Evolutionary conservation across 805 yeast genomes (phyloP).

Genomic region (Suhomyces sp.): DNA sequence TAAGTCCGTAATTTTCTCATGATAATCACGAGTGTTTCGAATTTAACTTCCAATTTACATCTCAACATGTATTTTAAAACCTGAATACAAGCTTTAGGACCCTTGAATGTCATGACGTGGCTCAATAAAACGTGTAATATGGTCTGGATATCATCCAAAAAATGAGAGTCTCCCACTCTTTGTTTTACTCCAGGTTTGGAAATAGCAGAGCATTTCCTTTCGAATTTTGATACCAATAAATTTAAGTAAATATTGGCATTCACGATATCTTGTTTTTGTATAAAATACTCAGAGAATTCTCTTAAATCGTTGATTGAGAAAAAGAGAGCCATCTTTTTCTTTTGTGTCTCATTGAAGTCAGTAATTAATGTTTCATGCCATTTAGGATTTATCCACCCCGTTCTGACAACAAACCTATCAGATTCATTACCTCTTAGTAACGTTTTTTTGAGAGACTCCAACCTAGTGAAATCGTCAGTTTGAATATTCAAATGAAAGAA

Average conservation of each 20-base stretch:
- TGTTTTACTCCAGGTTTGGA: conserved; percentile 3
- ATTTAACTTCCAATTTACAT: conserved; percentile 24
- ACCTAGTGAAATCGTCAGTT: conserved; percentile 16
- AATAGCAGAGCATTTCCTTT: conserved; percentile 18
- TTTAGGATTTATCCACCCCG: conserved; percentile 35
- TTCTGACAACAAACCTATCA: conserved; percentile 34
- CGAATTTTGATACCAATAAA: conserved; percentile 39
- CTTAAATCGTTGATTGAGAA: conserved; percentile 28
- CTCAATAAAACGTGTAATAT: conserved; percentile 29
- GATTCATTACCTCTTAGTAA: conserved; percentile 29
- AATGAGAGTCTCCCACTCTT: conserved; percentile 14
- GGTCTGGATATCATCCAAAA: conserved; percentile 23
- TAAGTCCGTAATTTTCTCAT: conserved; percentile 30
- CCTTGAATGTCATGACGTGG: conserved; percentile 39
- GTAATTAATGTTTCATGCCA: conserved; percentile 35
- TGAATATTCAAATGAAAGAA: conserved; percentile 34
- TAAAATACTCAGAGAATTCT: conserved; percentile 21
- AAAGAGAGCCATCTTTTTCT: conserved; percentile 30
- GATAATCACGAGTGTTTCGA: conserved; percentile 25
- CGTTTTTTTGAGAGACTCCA: conserved; percentile 20
- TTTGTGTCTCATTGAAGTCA: conserved; percentile 16
- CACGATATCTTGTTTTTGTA: conserved; percentile 27
- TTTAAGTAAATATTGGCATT: conserved; percentile 35
- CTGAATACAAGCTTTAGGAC: conserved; percentile 30
- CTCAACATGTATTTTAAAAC: conserved; percentile 34